Conservation (phyloP, 192 early-diverging fungal species). For the Coemansia umbellata region DNA sequence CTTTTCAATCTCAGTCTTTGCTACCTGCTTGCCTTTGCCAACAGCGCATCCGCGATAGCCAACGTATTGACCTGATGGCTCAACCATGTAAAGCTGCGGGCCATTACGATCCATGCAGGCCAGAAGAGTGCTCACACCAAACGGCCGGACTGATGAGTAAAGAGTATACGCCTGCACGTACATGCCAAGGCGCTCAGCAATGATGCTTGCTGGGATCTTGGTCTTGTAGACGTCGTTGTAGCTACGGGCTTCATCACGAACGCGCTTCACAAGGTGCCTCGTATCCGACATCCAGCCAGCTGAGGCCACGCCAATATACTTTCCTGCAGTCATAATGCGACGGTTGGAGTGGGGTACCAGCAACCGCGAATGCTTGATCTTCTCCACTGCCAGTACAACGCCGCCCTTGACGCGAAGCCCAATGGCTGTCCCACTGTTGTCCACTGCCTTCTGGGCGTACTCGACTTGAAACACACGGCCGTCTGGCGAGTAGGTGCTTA, state of each 20-base stretch:
- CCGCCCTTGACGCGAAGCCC: constrained; percentile 93
- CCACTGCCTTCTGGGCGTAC: constrained; percentile 96
- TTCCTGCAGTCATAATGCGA: constrained; percentile 87
- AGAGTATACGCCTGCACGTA: constrained; percentile 97
- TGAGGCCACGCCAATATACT: constrained; percentile 89
- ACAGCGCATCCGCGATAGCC: constrained; percentile 94
- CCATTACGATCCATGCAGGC: constrained; percentile 76
- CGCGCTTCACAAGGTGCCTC: constrained; percentile 82
- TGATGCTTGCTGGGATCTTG: constrained; percentile 83
- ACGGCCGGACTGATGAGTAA: constrained; percentile 93
- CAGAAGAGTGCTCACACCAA: constrained; percentile 83
- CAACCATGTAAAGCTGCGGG: constrained; percentile 89
- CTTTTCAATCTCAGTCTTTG: constrained; percentile 99
- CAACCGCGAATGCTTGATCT: constrained; percentile 91
- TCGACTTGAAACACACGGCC: constrained; percentile 99
- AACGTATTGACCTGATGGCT: constrained; percentile 95
- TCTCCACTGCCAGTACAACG: constrained; percentile 95
- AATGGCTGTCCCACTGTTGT: constrained; percentile 96
- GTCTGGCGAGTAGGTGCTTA: constrained; percentile 98
- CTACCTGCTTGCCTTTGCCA: constrained; percentile 95
- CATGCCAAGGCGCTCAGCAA: constrained; percentile 89
- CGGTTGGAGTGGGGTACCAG: constrained; percentile 90
- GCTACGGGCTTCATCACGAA: constrained; percentile 84
- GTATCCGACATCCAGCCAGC: constrained; percentile 93
- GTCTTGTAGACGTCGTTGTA: constrained; percentile 82